Percentiles rank a stretch among this genome's conserved stretches.
These are phyloP conservation scores for Malus hybrid DNA, from an alignment of 331 rosid species.

Conservation along the genomic window DNA sequence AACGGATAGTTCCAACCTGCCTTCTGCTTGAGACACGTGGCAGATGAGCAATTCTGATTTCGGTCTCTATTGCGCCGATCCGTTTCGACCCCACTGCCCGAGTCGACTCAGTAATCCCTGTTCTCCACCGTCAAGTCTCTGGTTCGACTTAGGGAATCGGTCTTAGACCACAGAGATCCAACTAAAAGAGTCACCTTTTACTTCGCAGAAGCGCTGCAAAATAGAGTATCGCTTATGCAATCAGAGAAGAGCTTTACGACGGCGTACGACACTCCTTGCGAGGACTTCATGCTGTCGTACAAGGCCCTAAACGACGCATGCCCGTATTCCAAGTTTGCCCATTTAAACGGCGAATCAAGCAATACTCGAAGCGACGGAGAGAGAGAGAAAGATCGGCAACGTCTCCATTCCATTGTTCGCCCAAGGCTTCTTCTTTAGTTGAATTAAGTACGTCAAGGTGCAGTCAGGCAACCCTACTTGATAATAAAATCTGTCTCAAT, in stretches of 20 bases:
- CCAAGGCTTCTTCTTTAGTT: background rate
- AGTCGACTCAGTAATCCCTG: no score
- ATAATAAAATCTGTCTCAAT: background rate
- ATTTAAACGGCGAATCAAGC: constrained; percentile 88
- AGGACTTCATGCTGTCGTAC: constrained; percentile 65
- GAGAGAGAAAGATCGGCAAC: background rate
- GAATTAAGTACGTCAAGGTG: background rate
- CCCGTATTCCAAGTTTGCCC: constrained; percentile 89
- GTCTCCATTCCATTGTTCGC: background rate
- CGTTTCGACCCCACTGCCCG: no score
- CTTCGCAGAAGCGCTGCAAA: no score
- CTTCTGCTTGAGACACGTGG: no score
- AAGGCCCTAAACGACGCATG: constrained; percentile 89
- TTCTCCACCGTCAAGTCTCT: no score
- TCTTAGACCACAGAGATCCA: no score
- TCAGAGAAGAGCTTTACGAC: constrained; percentile 12
- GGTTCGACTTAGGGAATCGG: no score
- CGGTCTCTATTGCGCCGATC: no score
- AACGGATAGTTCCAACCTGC: no score
- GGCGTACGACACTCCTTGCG: constrained; percentile 26
- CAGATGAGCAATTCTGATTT: no score
- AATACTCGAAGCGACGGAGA: constrained; percentile 61
- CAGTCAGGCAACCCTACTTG: background rate
- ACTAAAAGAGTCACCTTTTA: no score
- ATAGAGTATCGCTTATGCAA: background rate